Base-by-base conservation (phyloP, 2,329 filamentous ascomycete species). In the Stagonosporopsis cucurbitacearum region DNA sequence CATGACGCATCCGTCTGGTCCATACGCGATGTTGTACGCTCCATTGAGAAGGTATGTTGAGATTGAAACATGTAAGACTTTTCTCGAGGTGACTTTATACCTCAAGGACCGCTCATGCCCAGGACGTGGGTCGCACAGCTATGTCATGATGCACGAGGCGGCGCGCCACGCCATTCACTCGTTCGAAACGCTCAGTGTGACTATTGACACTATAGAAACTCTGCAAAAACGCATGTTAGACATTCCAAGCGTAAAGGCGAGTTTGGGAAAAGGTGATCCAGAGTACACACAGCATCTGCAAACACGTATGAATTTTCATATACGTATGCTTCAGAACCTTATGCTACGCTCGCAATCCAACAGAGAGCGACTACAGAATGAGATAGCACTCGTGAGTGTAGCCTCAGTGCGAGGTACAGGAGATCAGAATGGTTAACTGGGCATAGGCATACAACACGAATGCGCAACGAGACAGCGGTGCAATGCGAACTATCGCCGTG, bases 371-470 rank as follows among this genome's bases (percentile, higher is more conserved):
- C 35, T 67, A 15, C 60, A 64, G 30, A 67, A 62, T 25, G 64
- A 67, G 44, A 64, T 64, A 30, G 45, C 54, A 5, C 53, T 63
- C 23, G 62, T 32, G 13, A 32, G 13, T 32, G 8, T 1, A 30
- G 13, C 7, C 30, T 3, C 30, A 12, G 11, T 30, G 2, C 6
- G 13, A 30, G 3, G n/a, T 32, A n/a, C 2, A 32, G 15, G 8
- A 5, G n/a, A n/a, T 12, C 9, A 12, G n/a, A 5, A 15, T 32
- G 8, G 32, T 42, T 59, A n/a, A 57, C 12, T 20, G 3, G n/a
- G n/a, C 11, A 6, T 35, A 67, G 63, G 59, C 51, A 1, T 63
- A 62, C 50, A 66, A 66, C 30, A 57, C 58, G 48, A 62, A 63
- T 23, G 50, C 64, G 2, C 63, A 67, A 50, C 51, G 58, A 19